These are phyloP conservation scores for Boletus subcaerulescens DNA, from an alignment of 768 basidiomycete species.

Conservation along the genomic window DNA sequence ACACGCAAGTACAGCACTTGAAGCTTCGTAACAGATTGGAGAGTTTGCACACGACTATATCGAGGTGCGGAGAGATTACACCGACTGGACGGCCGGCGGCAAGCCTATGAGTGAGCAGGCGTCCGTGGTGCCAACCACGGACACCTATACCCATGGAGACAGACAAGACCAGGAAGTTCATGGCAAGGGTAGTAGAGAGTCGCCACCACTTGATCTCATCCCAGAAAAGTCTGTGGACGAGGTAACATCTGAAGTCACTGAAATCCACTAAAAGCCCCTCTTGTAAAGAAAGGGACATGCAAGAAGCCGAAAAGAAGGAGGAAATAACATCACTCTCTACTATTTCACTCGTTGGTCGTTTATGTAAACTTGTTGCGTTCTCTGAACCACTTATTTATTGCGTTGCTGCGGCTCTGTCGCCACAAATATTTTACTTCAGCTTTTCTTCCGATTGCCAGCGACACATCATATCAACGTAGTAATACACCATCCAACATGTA, in stretches of 20 bases:
- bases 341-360: neutral
- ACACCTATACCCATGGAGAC: conserved; percentile 31
- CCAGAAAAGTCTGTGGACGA: conserved; percentile 12
- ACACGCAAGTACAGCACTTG: neutral
- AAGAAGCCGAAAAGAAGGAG: neutral
- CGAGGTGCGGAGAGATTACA: conserved; percentile 66
- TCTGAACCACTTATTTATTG: neutral
- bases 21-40: conserved; percentile 45
- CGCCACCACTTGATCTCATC: conserved; percentile 13
- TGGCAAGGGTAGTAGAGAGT: conserved; percentile 5
- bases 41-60: conserved; percentile 71
- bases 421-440: too few relatives aligned
- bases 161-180: conserved; percentile 31
- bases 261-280: neutral
- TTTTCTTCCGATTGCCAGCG: too few relatives aligned
- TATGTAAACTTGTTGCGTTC: neutral
- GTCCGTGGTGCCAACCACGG: conserved; percentile 6
- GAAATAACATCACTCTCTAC: too few relatives aligned
- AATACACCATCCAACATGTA: conserved; percentile 16
- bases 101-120: conserved; percentile 1
- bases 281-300: neutral
- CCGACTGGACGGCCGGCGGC: conserved; percentile 44
- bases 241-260: neutral
- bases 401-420: too few relatives aligned
- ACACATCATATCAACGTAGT: conserved; percentile 1